A percentile compares a stretch with the other conserved stretches of the same genome.
Conservation (phyloP, 2,329 filamentous ascomycete species). For the Incumbomyces lentus region DNA sequence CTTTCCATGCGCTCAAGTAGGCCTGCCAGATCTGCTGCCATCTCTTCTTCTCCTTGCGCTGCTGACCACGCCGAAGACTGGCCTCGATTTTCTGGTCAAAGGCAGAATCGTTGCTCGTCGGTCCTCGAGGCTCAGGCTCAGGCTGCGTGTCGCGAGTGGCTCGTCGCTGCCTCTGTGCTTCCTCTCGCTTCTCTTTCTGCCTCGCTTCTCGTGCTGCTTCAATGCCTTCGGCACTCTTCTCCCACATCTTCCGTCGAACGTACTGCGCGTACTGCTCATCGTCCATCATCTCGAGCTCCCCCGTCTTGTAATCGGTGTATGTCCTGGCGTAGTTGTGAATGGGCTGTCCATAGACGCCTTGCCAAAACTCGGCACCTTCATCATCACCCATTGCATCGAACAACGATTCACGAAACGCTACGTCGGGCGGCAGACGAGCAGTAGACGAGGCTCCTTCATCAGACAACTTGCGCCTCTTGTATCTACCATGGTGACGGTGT, state of each 20-base stretch:
- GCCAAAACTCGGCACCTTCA: conserved; percentile 91
- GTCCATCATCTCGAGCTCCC: conserved; percentile 68
- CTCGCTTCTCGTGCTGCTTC: conserved; percentile 62
- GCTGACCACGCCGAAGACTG: conserved; percentile 57
- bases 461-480: conserved; percentile 21
- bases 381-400: conserved; percentile 97
- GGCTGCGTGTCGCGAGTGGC: conserved; percentile 18
- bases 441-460: conserved; percentile 7
- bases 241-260: conserved; percentile 87
- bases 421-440: conserved; percentile 51
- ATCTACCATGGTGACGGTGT: conserved; percentile 17
- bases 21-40: conserved; percentile 53
- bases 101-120: conserved; percentile 21
- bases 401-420: conserved; percentile 81
- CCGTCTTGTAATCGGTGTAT: conserved; percentile 37
- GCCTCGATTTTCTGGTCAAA: conserved; percentile 58
- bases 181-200: conserved; percentile 43
- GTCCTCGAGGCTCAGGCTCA: conserved; percentile 27
- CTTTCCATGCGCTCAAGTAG: conserved; percentile 57
- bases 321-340: conserved; percentile 66
- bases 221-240: conserved; percentile 78
- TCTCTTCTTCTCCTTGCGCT: conserved; percentile 45
- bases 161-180: conserved; percentile 29
- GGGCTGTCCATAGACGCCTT: conserved; percentile 90
- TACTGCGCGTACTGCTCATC: conserved; percentile 86